A percentile compares a stretch with the other conserved stretches of the same genome.
These are phyloP conservation scores for Penicillium sp. DNA, from an alignment of 2,329 filamentous ascomycete species.

Conservation along the genomic window DNA sequence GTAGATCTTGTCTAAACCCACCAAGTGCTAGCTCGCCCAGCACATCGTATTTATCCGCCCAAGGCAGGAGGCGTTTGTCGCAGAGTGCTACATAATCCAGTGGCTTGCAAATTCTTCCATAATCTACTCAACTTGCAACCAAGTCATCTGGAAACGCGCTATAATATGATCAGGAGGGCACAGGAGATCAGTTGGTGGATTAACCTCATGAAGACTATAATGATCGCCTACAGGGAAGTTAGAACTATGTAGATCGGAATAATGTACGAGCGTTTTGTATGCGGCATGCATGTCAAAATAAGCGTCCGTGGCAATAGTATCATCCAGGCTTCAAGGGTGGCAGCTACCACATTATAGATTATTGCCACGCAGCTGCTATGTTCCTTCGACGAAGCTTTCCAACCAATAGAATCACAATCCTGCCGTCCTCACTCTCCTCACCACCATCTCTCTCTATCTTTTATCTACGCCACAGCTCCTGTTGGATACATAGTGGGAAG, in stretches of 20 bases:
- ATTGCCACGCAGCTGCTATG: background rate
- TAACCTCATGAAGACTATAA: background rate
- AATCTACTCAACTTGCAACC: background rate
- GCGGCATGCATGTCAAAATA: background rate
- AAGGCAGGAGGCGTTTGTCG: background rate
- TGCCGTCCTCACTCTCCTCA: constrained; percentile 7
- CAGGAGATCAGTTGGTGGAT: background rate
- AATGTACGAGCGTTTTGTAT: background rate
- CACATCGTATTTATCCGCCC: background rate
- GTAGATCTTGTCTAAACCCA: background rate
- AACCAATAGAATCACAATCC: constrained; percentile 8
- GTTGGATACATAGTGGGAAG: background rate
- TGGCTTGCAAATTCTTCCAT: background rate
- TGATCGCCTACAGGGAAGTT: background rate
- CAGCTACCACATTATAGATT: background rate
- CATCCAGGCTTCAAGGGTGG: background rate
- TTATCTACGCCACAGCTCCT: background rate
- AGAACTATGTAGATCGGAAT: background rate
- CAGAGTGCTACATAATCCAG: background rate
- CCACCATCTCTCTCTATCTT: background rate
- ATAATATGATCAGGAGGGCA: background rate
- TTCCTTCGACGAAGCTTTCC: background rate
- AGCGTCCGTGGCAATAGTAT: background rate
- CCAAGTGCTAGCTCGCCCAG: background rate
- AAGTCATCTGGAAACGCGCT: background rate